Evolutionary conservation across 495 filamentous ascomycete species (phyloP).

Genomic region (Talaromyces liani): DNA sequence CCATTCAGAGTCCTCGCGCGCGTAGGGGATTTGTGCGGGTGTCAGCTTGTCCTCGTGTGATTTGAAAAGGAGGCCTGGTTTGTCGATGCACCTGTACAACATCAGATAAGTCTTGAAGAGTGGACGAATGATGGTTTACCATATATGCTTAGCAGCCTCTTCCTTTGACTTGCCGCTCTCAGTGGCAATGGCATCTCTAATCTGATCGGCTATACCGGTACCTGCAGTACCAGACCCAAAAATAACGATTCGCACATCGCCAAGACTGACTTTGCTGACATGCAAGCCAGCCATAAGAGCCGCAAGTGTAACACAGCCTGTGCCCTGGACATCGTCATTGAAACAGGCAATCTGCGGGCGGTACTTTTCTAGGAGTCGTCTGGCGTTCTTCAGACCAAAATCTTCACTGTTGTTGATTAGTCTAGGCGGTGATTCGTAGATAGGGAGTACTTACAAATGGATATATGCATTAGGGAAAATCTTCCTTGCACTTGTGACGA

Average conservation of each 20-base stretch:
- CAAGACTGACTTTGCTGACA: slow-evolving; percentile 57
- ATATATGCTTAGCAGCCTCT: slow-evolving; percentile 76
- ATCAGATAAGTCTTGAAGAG: background rate
- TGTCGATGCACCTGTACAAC: slow-evolving; percentile 69
- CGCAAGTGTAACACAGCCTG: slow-evolving; percentile 78
- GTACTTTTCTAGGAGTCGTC: slow-evolving; percentile 69
- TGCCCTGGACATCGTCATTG: slow-evolving; percentile 90
- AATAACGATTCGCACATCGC: slow-evolving; percentile 61
- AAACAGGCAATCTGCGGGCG: slow-evolving; percentile 68
- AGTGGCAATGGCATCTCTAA: slow-evolving; percentile 66
- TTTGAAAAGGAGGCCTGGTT: slow-evolving; percentile 66
- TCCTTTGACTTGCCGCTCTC: slow-evolving; percentile 59
- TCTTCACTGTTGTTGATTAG: slow-evolving; percentile 36
- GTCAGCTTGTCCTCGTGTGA: slow-evolving; percentile 54
- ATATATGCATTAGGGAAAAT: slow-evolving; percentile 75
- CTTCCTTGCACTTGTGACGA: slow-evolving; percentile 59
- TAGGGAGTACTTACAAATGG: slow-evolving; percentile 51
- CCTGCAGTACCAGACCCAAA: slow-evolving; percentile 85
- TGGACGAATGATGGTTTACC: slow-evolving; percentile 40
- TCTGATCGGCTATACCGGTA: slow-evolving; percentile 78
- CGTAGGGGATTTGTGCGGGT: slow-evolving; percentile 58
- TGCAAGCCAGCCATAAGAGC: slow-evolving; percentile 68
- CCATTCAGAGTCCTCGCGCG: slow-evolving; percentile 61
- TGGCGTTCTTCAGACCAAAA: slow-evolving; percentile 50
- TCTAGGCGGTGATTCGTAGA: background rate